Evolutionary conservation across 352 stramenopile species (phyloP), one percentile per base, ranked within the genome.

Genomic region (Blastocystis sp.): DNA sequence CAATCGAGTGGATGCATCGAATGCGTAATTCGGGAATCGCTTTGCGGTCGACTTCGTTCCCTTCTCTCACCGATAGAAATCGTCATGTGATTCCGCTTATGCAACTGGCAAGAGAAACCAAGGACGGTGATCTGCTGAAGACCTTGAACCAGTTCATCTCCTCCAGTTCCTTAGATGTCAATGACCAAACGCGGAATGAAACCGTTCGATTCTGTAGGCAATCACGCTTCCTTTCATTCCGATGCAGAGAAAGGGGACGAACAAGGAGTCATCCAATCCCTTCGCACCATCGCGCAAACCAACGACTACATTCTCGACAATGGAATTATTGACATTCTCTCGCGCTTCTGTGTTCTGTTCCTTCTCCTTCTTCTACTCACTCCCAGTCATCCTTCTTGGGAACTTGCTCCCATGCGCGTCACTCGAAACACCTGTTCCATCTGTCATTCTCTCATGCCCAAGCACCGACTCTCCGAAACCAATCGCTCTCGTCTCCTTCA

Each of bases 341-440:
- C 24, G 67, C 36, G 57, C 36, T 78, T 78, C 48, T 78, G 67
- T 36, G 27, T 78, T 61, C 38, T 59, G 67, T 78, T 21, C 21
- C 4, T 14, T 59, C 9, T 8, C 21, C 9, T 59, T 4, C 21
- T 59, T 59, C 14, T 6, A 4, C 21, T 78, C 14, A 21, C 27
- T 56, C 24, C 3, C 32, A 78, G 67, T 16, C 56, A 78, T 42
- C 42, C 67, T 18, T 78, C 67, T n/a, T 78, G 67, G 67, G 21
- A 51, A 21, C 53, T 48, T 24, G 6, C 14, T 59, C 44, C 42
- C n/a, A 59, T 78, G 36, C 2, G 16, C 0, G 32, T 78, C 48
- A 54, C 6, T 56, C 34, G 29, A 3, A 42, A 48, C 9, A 7
- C 14, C 4, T 78, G 67, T 38, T 59, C 36, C 0, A 4, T 16